Percentiles rank a stretch among this genome's conserved stretches.
phyloP scores from a whole-genome alignment of 495 filamentous ascomycete genomes.

The Penicillium paradoxum region DNA sequence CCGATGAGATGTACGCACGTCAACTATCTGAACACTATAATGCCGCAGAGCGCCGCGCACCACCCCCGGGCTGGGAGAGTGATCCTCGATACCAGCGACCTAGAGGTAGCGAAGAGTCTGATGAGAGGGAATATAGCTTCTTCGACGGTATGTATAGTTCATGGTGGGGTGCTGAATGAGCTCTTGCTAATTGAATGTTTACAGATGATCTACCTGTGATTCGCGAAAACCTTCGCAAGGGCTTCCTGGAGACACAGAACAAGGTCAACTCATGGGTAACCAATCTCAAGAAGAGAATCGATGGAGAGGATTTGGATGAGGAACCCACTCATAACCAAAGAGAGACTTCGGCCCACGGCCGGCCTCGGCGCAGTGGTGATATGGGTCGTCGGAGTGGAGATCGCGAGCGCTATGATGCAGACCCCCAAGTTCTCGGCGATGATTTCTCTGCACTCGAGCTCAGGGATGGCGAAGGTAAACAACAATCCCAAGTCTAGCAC shows the following conservation, averaged over 20 bases:
- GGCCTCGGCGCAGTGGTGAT: conserved; percentile 53
- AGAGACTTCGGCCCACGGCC: conserved; percentile 31
- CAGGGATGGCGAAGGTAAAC: conserved; percentile 65
- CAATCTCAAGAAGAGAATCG: conserved; percentile 82
- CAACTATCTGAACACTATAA: conserved; percentile 91
- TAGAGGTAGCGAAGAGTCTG: conserved; percentile 40
- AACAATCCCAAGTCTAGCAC: conserved; percentile 11
- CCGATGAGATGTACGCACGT: conserved; percentile 89
- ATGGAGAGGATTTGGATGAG: conserved; percentile 70
- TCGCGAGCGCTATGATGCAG: conserved; percentile 90
- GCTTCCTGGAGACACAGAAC: conserved; percentile 88
- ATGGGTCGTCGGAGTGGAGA: conserved; percentile 66
- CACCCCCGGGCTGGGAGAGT: conserved; percentile 42
- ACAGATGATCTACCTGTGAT: conserved; percentile 89
- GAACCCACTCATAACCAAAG: conserved; percentile 45
- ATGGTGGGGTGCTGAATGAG: background rate
- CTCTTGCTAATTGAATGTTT: conserved; percentile 8
- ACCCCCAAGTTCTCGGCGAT: conserved; percentile 82
- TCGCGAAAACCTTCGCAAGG: conserved; percentile 87
- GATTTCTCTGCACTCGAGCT: conserved; percentile 89
- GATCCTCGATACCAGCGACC: conserved; percentile 29
- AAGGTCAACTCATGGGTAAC: conserved; percentile 92
- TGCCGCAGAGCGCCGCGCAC: conserved; percentile 38
- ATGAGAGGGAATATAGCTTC: conserved; percentile 74
- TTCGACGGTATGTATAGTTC: conserved; percentile 64